Evolutionary conservation across 805 yeast species (phyloP).

Genomic region (Saccharomyces mikatae): DNA sequence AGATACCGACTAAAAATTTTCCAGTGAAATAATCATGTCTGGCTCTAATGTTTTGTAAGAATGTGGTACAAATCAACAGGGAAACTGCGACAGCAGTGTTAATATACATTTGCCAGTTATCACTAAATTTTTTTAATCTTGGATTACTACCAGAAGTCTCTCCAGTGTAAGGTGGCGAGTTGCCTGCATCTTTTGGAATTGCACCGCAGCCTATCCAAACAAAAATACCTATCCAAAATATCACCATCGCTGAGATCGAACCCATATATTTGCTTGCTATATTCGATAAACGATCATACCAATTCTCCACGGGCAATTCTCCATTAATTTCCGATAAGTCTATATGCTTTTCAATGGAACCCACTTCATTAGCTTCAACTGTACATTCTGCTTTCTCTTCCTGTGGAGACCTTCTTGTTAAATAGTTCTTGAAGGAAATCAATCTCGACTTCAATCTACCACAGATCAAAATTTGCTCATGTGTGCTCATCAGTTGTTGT

Average conservation of each 20-base stretch:
- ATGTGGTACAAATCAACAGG: constrained; percentile 30
- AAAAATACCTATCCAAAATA: constrained; percentile 35
- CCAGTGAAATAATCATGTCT: constrained; percentile 31
- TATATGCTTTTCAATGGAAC: not conserved
- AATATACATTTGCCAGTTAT: constrained; percentile 36
- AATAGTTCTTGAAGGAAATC: constrained; percentile 15
- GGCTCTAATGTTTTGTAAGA: constrained; percentile 34
- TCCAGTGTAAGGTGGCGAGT: constrained; percentile 23
- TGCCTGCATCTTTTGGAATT: constrained; percentile 22
- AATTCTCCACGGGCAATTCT: constrained; percentile 20
- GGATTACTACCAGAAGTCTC: constrained; percentile 20
- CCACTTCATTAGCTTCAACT: not conserved
- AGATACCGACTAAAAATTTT: constrained; percentile 14
- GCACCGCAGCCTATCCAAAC: constrained; percentile 35
- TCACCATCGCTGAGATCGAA: constrained; percentile 25
- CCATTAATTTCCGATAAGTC: constrained; percentile 6
- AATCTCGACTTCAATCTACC: constrained; percentile 27
- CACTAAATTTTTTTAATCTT: constrained; percentile 22
- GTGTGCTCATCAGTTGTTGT: constrained; percentile 30
- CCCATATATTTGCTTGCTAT: constrained; percentile 25
- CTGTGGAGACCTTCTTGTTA: constrained; percentile 1
- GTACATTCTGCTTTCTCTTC: not conserved
- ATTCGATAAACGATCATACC: constrained; percentile 32
- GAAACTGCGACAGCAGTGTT: constrained; percentile 37
- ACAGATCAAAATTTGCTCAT: constrained; percentile 23